Conservation (phyloP, 441 rosid species). For the Biscutella auriculata region DNA sequence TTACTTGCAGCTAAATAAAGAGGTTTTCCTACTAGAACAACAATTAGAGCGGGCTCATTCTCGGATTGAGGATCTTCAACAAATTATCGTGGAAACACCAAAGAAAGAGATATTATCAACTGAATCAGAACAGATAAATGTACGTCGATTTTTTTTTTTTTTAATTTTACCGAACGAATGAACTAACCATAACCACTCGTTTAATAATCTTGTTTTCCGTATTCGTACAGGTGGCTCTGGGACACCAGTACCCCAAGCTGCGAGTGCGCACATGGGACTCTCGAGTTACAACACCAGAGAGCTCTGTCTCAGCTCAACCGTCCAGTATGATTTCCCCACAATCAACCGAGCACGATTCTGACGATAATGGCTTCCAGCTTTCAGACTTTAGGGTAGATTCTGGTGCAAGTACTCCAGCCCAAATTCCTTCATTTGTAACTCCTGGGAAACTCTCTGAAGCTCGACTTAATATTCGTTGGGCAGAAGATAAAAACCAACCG, state of each 20-base stretch:
- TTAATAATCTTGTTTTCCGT: neutral
- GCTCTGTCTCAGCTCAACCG: conserved; percentile 27
- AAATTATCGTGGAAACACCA: conserved; percentile 31
- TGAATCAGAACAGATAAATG: conserved; percentile 12
- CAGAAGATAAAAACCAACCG: conserved; percentile 12
- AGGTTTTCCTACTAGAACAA: conserved; percentile 39
- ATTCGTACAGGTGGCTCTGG: conserved; percentile 42
- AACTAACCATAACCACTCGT: neutral
- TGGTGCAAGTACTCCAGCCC: conserved; percentile 27
- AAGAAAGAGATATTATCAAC: conserved; percentile 17
- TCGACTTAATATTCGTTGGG: conserved; percentile 20
- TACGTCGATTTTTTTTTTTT: neutral
- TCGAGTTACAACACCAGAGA: conserved; percentile 31
- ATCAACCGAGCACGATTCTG: conserved; percentile 55
- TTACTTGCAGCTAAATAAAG: conserved; percentile 57
- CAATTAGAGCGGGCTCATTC: conserved; percentile 49
- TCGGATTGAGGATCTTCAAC: conserved; percentile 52
- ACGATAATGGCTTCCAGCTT: conserved; percentile 45
- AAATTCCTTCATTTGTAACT: conserved; percentile 22
- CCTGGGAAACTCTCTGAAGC: conserved; percentile 22
- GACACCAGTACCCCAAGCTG: conserved; percentile 59
- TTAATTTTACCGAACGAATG: neutral
- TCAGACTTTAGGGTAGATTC: conserved; percentile 39
- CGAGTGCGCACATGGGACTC: conserved; percentile 68
- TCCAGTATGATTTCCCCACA: conserved; percentile 34